A percentile compares a stretch with the other conserved stretches of the same genome.
phyloP scores from a whole-genome alignment of 352 stramenopile species.

The Globisporangium radiosum region DNA sequence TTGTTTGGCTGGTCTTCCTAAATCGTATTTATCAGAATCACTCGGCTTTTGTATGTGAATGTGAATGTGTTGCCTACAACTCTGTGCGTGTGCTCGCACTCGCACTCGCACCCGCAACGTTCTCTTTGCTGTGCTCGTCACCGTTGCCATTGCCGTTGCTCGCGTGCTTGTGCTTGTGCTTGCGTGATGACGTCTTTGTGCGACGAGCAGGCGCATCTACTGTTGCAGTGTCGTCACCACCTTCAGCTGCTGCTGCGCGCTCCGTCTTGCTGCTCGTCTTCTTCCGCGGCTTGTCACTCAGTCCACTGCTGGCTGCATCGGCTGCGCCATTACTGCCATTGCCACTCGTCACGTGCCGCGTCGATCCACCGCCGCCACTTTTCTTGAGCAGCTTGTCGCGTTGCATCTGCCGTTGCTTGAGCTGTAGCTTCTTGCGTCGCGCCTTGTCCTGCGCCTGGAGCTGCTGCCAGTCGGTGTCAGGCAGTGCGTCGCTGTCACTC shows the following conservation, averaged over 20 bases:
- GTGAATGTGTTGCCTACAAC: conserved; percentile 2
- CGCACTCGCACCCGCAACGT: background rate
- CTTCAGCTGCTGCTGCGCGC: background rate
- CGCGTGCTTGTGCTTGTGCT: conserved; percentile 14
- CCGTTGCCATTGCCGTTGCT: background rate
- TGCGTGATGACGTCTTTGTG: conserved; percentile 16
- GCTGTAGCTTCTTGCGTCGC: conserved; percentile 55
- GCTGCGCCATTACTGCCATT: background rate
- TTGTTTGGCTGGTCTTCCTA: no score
- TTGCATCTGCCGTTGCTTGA: conserved; percentile 71
- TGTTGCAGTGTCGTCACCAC: conserved; percentile 1
- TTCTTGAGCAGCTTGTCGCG: conserved; percentile 75
- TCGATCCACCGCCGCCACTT: conserved; percentile 29
- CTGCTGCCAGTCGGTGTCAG: conserved; percentile 58
- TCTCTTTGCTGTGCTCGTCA: conserved; percentile 9
- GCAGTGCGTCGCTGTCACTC: conserved; percentile 12
- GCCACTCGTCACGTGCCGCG: conserved; percentile 12
- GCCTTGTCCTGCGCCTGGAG: conserved; percentile 73
- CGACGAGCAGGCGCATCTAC: background rate
- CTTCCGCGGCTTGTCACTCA: conserved; percentile 37
- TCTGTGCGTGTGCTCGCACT: conserved; percentile 5
- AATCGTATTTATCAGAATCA: conserved; percentile 5
- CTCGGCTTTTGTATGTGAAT: background rate
- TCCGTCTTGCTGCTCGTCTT: conserved; percentile 27
- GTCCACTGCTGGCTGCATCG: conserved; percentile 6